Evolutionary conservation across 2,329 filamentous ascomycete genomes (phyloP).

Genomic region (Penicillium sp.): DNA sequence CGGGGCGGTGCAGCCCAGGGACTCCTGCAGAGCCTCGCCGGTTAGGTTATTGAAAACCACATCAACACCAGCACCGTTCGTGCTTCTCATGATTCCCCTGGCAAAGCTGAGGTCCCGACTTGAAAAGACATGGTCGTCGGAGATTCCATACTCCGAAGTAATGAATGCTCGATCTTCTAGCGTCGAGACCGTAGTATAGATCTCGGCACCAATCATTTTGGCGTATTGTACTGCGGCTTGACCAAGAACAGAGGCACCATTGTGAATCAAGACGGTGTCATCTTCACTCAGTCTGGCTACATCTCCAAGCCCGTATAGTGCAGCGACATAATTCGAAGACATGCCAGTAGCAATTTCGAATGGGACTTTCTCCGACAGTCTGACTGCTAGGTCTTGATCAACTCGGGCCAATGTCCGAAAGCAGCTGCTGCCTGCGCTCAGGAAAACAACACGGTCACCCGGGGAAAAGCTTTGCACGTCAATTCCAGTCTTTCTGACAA

Average conservation of each 20-base stretch:
- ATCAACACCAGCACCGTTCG: slow-evolving; percentile 13
- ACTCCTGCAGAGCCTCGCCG: slow-evolving; percentile 15
- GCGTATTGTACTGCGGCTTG: slow-evolving; percentile 26
- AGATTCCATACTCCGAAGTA: slow-evolving; percentile 7
- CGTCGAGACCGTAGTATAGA: slow-evolving; percentile 16
- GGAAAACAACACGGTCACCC: slow-evolving; percentile 15
- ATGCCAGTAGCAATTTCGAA: slow-evolving; percentile 11
- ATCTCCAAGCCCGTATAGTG: slow-evolving; percentile 10
- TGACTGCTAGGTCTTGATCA: slow-evolving; percentile 1
- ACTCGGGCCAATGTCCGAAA: slow-evolving; percentile 10
- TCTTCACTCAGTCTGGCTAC: slow-evolving; percentile 4
- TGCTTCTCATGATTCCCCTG: slow-evolving; percentile 15
- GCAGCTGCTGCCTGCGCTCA: not conserved
- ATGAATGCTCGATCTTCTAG: slow-evolving; percentile 9
- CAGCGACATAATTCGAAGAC: slow-evolving; percentile 7
- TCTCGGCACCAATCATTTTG: slow-evolving; percentile 6
- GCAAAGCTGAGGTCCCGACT: slow-evolving; percentile 10
- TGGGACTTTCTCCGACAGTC: slow-evolving; percentile 6
- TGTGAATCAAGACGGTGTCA: slow-evolving; percentile 20
- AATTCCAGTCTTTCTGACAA: slow-evolving; percentile 7
- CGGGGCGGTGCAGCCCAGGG: slow-evolving; percentile 13
- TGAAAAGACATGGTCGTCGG: slow-evolving; percentile 14
- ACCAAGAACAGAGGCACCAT: slow-evolving; percentile 13
- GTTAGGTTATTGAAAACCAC: slow-evolving; percentile 17
- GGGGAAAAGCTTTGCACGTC: slow-evolving; percentile 1